phyloP scores from a whole-genome alignment of 345 rosid species.

The Syzygium jambos region DNA sequence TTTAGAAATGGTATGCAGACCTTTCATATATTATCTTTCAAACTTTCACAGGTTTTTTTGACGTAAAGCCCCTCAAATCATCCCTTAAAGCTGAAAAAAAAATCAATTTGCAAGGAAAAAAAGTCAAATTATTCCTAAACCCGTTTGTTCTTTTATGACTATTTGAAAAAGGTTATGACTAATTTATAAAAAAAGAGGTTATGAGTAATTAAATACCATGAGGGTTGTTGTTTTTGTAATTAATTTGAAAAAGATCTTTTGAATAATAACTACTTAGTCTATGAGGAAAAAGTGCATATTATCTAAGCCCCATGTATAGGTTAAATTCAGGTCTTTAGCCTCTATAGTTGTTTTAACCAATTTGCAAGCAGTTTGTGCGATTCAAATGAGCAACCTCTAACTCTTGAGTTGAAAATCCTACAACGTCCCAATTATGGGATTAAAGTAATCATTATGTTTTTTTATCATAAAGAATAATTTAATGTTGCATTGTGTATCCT shows the following conservation, averaged over 20 bases:
- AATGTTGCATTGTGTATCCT: background rate
- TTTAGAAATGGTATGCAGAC: background rate
- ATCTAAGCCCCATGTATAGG: background rate
- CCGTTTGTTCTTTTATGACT: background rate
- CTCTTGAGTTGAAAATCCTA: background rate
- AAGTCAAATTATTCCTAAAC: background rate
- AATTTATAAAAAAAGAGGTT: too few relatives aligned
- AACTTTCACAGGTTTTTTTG: too few relatives aligned
- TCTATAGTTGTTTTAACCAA: background rate
- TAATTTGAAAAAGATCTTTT: background rate
- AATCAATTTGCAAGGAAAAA: background rate
- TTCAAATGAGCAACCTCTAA: background rate
- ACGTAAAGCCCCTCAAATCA: background rate
- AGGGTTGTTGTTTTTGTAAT: background rate
- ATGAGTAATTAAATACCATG: background rate
- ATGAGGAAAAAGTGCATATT: background rate
- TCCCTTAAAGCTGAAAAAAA: background rate
- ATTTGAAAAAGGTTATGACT: background rate
- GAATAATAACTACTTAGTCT: background rate
- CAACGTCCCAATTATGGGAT: background rate
- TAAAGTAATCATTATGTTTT: too few relatives aligned
- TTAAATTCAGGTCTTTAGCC: too few relatives aligned
- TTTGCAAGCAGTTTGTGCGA: background rate
- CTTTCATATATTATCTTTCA: background rate
- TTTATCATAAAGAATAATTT: background rate